Percentiles rank a stretch among this genome's conserved stretches.
phyloP scores from a whole-genome alignment of 352 stramenopile genomes.

The Globisporangium polare region DNA sequence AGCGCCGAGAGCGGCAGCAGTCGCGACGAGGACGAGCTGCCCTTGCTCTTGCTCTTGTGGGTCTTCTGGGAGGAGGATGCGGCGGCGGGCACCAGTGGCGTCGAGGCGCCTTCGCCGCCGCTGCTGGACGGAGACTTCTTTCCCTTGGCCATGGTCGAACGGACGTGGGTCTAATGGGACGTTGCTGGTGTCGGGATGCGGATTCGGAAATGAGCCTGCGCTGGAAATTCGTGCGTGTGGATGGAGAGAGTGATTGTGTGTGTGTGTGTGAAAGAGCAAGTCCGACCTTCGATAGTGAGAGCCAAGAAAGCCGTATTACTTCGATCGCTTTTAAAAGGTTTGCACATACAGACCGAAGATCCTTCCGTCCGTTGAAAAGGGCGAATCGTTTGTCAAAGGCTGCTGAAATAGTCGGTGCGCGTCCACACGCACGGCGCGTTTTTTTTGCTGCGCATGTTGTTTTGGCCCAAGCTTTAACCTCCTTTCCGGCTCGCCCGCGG shows the following conservation, averaged over 20 bases:
- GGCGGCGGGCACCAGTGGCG: not conserved
- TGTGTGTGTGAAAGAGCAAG: not conserved
- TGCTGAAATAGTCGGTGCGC: not conserved
- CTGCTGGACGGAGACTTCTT: conserved; percentile 10
- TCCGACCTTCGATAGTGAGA: no score
- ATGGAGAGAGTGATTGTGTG: not conserved
- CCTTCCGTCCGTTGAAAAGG: no score
- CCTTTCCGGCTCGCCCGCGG: no score
- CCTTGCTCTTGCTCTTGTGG: conserved; percentile 6
- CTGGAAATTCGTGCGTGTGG: not conserved
- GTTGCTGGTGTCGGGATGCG: not conserved
- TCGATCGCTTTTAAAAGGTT: no score
- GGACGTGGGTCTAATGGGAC: no score
- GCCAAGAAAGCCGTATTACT: no score
- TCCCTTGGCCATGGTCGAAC: conserved; percentile 8
- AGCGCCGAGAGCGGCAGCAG: conserved; percentile 20
- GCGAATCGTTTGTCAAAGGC: no score
- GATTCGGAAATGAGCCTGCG: conserved; percentile 10
- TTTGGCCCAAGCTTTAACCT: no score
- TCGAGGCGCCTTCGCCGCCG: not conserved
- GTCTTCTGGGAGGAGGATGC: not conserved
- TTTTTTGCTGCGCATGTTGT: no score
- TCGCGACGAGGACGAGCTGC: not conserved
- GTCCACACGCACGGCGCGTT: conserved; percentile 10
- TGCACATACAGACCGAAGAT: no score